phyloP scores from a whole-genome alignment of 1,139 yeast genomes.

The Suhomyces ambrosiae region DNA sequence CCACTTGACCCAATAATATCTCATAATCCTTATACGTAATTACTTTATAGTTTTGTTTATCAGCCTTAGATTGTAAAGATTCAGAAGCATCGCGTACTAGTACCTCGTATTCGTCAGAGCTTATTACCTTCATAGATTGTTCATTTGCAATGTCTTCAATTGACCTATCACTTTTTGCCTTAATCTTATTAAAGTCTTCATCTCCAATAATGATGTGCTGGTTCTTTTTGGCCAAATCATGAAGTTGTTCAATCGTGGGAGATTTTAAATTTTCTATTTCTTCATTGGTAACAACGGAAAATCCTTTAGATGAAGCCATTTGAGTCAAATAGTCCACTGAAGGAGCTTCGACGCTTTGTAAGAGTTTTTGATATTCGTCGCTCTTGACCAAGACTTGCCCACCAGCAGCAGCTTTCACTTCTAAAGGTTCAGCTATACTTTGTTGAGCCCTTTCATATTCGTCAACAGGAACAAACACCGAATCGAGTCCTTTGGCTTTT shows the following conservation, averaged over 20 bases:
- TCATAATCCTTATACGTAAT: conserved; percentile 11
- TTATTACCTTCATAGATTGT: conserved; percentile 18
- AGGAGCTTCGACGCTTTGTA: conserved; percentile 8
- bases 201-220: conserved; percentile 19
- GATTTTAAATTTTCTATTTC: conserved; percentile 20
- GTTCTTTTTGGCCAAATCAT: conserved; percentile 13
- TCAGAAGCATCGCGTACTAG: conserved; percentile 16
- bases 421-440: conserved; percentile 19
- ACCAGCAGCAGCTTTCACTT: conserved; percentile 19
- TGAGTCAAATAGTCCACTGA: conserved; percentile 15
- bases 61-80: conserved; percentile 26
- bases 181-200: conserved; percentile 16
- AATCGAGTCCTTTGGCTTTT: conserved; percentile 25
- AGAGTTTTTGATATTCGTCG: not conserved
- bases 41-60: conserved; percentile 17
- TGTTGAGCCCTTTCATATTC: conserved; percentile 12
- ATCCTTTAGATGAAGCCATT: conserved; percentile 13
- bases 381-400: conserved; percentile 8
- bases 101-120: conserved; percentile 16
- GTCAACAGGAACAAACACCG: conserved; percentile 6
- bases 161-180: conserved; percentile 14
- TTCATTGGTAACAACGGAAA: conserved; percentile 19
- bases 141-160: conserved; percentile 20
- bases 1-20: conserved; percentile 5
- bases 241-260: conserved; percentile 15